Base-by-base conservation (phyloP, 2,329 filamentous ascomycete genomes). In the Pleoardoris graminearum region DNA sequence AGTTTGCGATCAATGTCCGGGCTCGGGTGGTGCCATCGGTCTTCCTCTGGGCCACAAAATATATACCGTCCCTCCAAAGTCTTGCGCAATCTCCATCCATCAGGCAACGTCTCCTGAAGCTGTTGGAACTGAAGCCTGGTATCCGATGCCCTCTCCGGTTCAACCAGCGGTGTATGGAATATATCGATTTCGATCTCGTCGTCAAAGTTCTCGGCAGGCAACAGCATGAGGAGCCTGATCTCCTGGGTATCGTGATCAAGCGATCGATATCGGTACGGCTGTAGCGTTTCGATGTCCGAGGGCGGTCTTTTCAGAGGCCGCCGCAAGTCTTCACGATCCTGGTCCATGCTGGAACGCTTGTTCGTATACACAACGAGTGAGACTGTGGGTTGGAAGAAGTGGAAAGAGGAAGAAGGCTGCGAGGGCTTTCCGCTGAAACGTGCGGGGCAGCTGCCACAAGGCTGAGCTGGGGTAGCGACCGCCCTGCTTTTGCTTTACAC, bases 181-280 rank as follows among this genome's bases (percentile, higher is more conserved):
- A 50, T 50, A 22, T 50, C 38, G 22, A 50, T 22, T 25, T 42
- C 19, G 5, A 50, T 30, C 21, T 35, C 38, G 14, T 50, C 48
- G 19, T 50, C 48, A 10, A 29, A 25, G 16, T 27, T 44, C 17
- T 2, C 39, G 5, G 29, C 41, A 4, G 48, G 48, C n/a, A 50
- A 30, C 11, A 44, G 10, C 29, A 7, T 50, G 6, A 50, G 29
- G 3, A 50, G 48, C 16, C 48, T 43, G 19, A 50, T 50, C 19
- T 50, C 48, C n/a, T 37, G 14, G 12, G 38, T 21, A 6, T 43
- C 21, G 2, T 37, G 38, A 44, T 50, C 39, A 7, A 43, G 48
- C 30, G 48, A 38, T 16, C 29, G 48, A 14, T 50, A 50, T 16
- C 30, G 19, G 16, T 43, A 50, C 30, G 30, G 30, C 38, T 37